Conservation (phyloP, 805 yeast species). For the Hanseniaspora nectarophila region DNA sequence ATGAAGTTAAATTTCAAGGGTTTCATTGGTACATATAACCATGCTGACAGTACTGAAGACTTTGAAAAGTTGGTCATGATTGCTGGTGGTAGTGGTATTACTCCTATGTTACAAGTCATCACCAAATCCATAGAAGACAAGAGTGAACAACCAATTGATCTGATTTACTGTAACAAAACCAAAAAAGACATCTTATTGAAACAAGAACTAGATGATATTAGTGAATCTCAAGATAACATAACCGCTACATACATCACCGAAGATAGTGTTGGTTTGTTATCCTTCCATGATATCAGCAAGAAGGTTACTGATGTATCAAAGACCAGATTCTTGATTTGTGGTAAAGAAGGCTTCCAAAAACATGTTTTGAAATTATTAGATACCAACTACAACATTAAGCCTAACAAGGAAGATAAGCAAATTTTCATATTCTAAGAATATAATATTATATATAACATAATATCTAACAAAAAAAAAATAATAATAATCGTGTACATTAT, state of each 20-base stretch:
- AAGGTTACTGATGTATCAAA: conserved; percentile 20
- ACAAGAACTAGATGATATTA: conserved; percentile 60
- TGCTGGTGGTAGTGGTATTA: conserved; percentile 83
- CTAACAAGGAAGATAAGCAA: conserved; percentile 37
- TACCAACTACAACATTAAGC: conserved; percentile 34
- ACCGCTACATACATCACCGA: conserved; percentile 41
- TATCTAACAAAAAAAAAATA: too few relatives aligned
- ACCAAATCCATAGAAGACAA: conserved; percentile 59
- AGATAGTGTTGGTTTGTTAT: conserved; percentile 6
- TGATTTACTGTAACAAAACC: conserved; percentile 64
- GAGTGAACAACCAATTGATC: conserved; percentile 43
- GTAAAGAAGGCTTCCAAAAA: conserved; percentile 60
- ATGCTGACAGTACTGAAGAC: conserved; percentile 40
- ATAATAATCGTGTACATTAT: too few relatives aligned
- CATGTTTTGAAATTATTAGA: conserved; percentile 53
- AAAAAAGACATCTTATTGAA: conserved; percentile 64
- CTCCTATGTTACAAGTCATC: conserved; percentile 76
- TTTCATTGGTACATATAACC: conserved; percentile 59
- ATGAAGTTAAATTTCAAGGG: conserved; percentile 61
- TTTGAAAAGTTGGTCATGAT: conserved; percentile 54
- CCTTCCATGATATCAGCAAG: not conserved
- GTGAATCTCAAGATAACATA: conserved; percentile 50
- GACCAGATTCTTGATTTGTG: conserved; percentile 58
- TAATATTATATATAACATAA: not conserved
- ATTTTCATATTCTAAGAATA: conserved; percentile 42